Percentiles rank a stretch among this genome's conserved stretches.
phyloP scores from a whole-genome alignment of 2,329 filamentous ascomycete species.

The Incumbomyces delicatus region DNA sequence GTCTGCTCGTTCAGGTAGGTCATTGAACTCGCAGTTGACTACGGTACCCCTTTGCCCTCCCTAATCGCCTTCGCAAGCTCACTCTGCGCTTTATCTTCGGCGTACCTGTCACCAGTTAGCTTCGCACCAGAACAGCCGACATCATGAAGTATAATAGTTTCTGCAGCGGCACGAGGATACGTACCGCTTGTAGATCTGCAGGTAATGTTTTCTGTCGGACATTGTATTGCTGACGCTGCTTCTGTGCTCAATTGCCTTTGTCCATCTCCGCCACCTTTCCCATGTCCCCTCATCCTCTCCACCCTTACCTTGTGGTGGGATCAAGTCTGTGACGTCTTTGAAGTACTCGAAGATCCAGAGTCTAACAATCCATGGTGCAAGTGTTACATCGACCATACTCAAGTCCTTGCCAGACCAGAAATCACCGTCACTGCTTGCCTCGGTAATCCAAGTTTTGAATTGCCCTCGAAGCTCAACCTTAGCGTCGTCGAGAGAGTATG shows the following conservation, averaged over 20 bases:
- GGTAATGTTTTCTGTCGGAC: slow-evolving; percentile 59
- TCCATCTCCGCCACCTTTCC: slow-evolving; percentile 57
- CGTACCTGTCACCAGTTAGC: slow-evolving; percentile 29
- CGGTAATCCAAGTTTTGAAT: slow-evolving; percentile 50
- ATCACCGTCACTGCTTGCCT: slow-evolving; percentile 43
- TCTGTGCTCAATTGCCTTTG: slow-evolving; percentile 47
- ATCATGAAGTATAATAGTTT: no score
- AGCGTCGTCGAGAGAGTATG: slow-evolving; percentile 43
- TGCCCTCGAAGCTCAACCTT: slow-evolving; percentile 49
- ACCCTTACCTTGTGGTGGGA: slow-evolving; percentile 39
- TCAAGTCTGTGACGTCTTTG: slow-evolving; percentile 47
- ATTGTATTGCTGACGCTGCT: slow-evolving; percentile 58
- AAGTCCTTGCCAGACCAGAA: slow-evolving; percentile 58
- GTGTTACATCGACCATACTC: slow-evolving; percentile 57
- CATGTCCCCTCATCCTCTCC: slow-evolving; percentile 49
- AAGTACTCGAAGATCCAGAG: slow-evolving; percentile 68
- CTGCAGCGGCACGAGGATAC: neutral
- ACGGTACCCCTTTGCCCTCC: slow-evolving; percentile 54
- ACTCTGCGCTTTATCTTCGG: slow-evolving; percentile 56
- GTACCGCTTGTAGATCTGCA: slow-evolving; percentile 57
- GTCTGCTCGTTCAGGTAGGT: neutral
- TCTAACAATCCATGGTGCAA: slow-evolving; percentile 64
- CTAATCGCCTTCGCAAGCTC: slow-evolving; percentile 54
- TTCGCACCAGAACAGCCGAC: neutral
- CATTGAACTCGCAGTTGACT: slow-evolving; percentile 2